phyloP scores from a whole-genome alignment of 2,329 filamentous ascomycete species.

The Coniosporium tulheliwenetii region DNA sequence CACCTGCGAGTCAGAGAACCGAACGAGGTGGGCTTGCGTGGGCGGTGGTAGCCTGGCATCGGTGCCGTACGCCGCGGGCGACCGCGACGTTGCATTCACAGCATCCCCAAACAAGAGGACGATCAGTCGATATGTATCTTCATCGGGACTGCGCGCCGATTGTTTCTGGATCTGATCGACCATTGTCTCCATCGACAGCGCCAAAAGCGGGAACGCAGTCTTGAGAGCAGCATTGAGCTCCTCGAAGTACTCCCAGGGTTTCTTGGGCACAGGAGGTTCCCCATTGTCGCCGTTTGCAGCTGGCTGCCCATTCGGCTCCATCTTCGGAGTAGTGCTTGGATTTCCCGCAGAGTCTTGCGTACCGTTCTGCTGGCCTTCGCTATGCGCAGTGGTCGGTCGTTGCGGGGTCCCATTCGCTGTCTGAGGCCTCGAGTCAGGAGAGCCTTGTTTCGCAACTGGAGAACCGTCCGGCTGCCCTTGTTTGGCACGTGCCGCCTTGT shows the following conservation, averaged over 20 bases:
- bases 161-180: constrained; percentile 97
- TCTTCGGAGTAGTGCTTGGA: constrained; percentile 21
- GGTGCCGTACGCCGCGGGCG: constrained; percentile 71
- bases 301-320: constrained; percentile 17
- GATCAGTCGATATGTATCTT: constrained; percentile 93
- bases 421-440: constrained; percentile 14
- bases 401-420: constrained; percentile 23
- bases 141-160: constrained; percentile 96
- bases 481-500: constrained; percentile 42
- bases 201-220: constrained; percentile 89
- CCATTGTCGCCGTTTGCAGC: constrained; percentile 12
- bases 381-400: not conserved
- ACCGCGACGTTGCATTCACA: constrained; percentile 77
- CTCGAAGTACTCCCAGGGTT: constrained; percentile 91
- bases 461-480: constrained; percentile 37
- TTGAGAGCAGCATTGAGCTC: constrained; percentile 92
- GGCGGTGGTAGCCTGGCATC: constrained; percentile 80
- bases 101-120: constrained; percentile 96
- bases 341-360: constrained; percentile 1
- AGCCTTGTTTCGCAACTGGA: constrained; percentile 14
- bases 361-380: constrained; percentile 1
- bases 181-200: constrained; percentile 98
- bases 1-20: constrained; percentile 91
- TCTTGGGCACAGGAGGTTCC: constrained; percentile 34
- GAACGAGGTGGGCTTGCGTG: constrained; percentile 90